Evolutionary conservation across 352 stramenopile genomes (phyloP), one percentile per base, ranked within the genome.

Genomic region (Globisporangium megalacanthum): DNA sequence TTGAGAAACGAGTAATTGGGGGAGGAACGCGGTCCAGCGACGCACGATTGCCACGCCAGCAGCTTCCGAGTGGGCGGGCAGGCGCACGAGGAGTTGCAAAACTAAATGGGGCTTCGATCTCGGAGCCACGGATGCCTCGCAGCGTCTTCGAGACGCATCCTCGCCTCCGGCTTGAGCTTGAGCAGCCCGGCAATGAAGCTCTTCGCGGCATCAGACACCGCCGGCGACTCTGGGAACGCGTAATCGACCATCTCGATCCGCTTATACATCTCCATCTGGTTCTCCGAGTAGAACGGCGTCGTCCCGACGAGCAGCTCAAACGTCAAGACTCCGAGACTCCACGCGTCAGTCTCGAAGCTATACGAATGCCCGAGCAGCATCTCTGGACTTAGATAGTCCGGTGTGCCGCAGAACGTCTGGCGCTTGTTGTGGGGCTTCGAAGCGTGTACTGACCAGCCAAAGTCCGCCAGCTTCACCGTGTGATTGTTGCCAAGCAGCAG

Each of bases 391-490:
- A 96, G 50, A 58, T 96, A 96, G 57, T 94, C 81, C 5, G 81
- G 85, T 25, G 86, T 96, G 2, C 86, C 86, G 49, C 86, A 96
- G 39, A 93, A 91, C 35, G 86, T 94, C 7, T 71, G 72, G 5
- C 85, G 77, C 48, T 69, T 62, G 35, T 77, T 70, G 56, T 78
- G 72, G 1, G 84, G 71, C n/a, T 76, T 74, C 3, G 77, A 75
- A 0, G 83, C 86, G 56, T 92, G 77, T 6, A 94, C 82, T 2
- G 86, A 91, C 81, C 86, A 92, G 8, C 86, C 86, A 44, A 96
- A 96, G 58, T 96, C 86, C 35, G 86, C 86, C 42, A 96, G 70
- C 60, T 96, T 96, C 47, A 96, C 75, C 6, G 71, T 81, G 53
- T 88, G 70, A 37, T 92, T 86, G 33, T 71, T 65, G 13, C 81